These are phyloP conservation scores for Neonectria hederae DNA, from an alignment of 2,329 filamentous ascomycete genomes.

Conservation along the genomic window DNA sequence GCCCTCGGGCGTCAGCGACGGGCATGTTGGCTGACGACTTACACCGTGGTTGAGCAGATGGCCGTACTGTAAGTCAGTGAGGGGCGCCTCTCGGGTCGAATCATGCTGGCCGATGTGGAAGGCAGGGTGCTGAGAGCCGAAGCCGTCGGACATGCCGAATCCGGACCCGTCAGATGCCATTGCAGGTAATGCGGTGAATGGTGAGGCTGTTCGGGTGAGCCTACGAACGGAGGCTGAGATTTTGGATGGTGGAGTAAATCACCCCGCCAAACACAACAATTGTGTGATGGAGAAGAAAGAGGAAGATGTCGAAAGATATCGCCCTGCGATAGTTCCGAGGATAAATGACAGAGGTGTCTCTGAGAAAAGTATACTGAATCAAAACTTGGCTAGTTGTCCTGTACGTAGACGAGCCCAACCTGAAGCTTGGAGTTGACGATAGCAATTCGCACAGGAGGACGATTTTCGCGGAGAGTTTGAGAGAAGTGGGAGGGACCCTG, in stretches of 20 bases:
- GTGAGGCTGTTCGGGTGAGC: constrained; percentile 3
- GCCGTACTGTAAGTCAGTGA: constrained; percentile 71
- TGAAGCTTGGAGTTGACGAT: constrained; percentile 5
- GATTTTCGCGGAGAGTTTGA: constrained; percentile 20
- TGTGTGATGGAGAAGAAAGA: constrained; percentile 10
- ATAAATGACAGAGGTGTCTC: neutral
- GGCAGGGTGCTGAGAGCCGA: constrained; percentile 47
- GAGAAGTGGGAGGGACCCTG: constrained; percentile 20
- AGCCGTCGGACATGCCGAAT: constrained; percentile 40
- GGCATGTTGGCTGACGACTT: constrained; percentile 49
- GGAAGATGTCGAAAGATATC: constrained; percentile 2
- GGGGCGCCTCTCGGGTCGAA: constrained; percentile 66
- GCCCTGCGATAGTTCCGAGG: constrained; percentile 18
- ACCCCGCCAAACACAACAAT: constrained; percentile 38
- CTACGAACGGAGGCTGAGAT: constrained; percentile 35
- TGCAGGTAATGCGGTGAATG: constrained; percentile 3
- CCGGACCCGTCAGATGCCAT: constrained; percentile 39
- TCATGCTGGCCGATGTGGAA: constrained; percentile 83
- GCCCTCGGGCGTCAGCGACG: constrained; percentile 11
- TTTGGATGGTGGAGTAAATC: constrained; percentile 42
- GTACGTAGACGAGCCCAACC: constrained; percentile 4
- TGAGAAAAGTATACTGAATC: neutral
- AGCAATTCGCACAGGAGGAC: constrained; percentile 18
- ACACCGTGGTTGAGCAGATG: constrained; percentile 76
- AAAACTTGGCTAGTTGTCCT: neutral